Evolutionary conservation across 1,139 yeast genomes (phyloP).

Genomic region (Insectozyma bohioensis): DNA sequence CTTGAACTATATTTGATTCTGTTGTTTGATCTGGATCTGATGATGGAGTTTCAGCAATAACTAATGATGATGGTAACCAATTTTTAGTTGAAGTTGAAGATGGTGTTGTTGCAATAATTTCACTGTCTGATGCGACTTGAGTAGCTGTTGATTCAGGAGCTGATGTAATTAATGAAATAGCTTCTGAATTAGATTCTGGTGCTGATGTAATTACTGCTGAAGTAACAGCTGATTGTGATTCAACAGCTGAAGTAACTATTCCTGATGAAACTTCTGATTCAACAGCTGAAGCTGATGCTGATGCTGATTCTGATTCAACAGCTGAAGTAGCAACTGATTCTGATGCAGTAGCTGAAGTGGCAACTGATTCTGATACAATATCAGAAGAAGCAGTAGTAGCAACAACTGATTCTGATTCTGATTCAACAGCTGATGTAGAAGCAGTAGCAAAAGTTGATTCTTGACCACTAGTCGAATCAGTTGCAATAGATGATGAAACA

Average conservation of each 20-base stretch:
- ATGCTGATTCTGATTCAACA: constrained; percentile 2
- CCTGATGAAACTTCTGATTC: constrained; percentile 6
- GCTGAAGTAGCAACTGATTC: constrained; percentile 5
- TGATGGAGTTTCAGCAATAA: constrained; percentile 36
- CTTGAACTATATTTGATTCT: constrained; percentile 29
- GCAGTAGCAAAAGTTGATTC: neutral
- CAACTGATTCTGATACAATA: constrained; percentile 4
- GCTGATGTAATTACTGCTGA: constrained; percentile 9
- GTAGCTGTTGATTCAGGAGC: constrained; percentile 8
- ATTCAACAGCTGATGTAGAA: neutral
- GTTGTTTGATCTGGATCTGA: constrained; percentile 17
- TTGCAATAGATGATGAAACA: constrained; percentile 4
- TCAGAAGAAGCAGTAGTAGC: neutral
- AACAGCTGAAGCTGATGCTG: constrained; percentile 10
- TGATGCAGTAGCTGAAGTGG: constrained; percentile 4
- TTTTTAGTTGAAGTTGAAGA: constrained; percentile 26
- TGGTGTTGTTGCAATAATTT: constrained; percentile 10
- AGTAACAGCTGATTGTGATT: constrained; percentile 6
- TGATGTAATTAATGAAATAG: constrained; percentile 8
- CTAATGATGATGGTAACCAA: constrained; percentile 54
- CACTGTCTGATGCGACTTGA: constrained; percentile 5
- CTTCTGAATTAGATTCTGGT: constrained; percentile 8
- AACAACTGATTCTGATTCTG: constrained; percentile 1
- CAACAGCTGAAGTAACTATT: constrained; percentile 5
- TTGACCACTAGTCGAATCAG: too few species aligned